Conservation (phyloP, 768 basidiomycete genomes). For the Gloeostereum incarnatum region DNA sequence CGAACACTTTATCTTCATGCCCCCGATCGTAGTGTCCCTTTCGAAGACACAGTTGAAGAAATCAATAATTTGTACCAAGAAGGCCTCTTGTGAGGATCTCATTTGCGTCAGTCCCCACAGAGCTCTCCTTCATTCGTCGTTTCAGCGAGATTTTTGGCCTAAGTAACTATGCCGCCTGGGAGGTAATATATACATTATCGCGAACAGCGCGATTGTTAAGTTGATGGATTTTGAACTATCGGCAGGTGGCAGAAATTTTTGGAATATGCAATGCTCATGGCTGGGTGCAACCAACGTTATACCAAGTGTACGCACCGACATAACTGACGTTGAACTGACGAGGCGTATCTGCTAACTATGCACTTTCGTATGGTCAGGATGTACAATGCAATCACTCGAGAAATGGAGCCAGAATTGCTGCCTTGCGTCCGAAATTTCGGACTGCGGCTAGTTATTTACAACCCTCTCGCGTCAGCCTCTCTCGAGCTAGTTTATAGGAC, state of each 20-base stretch:
- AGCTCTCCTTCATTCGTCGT: background rate
- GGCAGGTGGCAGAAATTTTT: slow-evolving; percentile 37
- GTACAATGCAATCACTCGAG: slow-evolving; percentile 38
- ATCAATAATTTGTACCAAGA: slow-evolving; percentile 32
- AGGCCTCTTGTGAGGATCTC: slow-evolving; percentile 32
- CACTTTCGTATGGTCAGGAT: slow-evolving; percentile 5
- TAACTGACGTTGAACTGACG: background rate
- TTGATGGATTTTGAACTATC: background rate
- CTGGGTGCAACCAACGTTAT: slow-evolving; percentile 35
- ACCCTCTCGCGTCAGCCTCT: slow-evolving; percentile 29
- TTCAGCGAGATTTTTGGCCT: slow-evolving; percentile 37
- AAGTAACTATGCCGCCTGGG: slow-evolving; percentile 41
- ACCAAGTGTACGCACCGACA: slow-evolving; percentile 27
- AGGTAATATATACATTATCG: too few relatives aligned
- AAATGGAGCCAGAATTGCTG: slow-evolving; percentile 36
- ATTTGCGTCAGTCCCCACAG: background rate
- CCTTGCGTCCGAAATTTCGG: slow-evolving; percentile 39
- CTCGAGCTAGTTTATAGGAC: background rate
- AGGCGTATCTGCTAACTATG: too few relatives aligned
- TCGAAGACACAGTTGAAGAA: slow-evolving; percentile 35
- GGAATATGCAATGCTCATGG: slow-evolving; percentile 35
- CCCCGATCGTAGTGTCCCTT: slow-evolving; percentile 37
- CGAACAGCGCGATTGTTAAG: too few relatives aligned
- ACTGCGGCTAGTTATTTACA: slow-evolving; percentile 35
- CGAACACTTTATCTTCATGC: slow-evolving; percentile 36